Percentiles rank a stretch among this genome's conserved stretches.
phyloP scores from a whole-genome alignment of 1,139 yeast genomes.

The Debaryomyces psychrophilus region DNA sequence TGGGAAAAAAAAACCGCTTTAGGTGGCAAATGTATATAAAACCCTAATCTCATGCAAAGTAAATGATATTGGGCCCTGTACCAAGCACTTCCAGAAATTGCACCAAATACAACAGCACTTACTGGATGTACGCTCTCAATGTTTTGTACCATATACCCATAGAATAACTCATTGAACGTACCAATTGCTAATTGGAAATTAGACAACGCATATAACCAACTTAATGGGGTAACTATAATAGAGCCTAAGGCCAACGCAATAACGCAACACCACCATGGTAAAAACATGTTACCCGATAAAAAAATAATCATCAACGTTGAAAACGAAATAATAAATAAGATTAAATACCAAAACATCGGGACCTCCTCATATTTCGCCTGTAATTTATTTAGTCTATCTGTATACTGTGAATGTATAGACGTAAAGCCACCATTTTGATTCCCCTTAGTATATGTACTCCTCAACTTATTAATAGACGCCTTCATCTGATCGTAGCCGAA shows the following conservation, averaged over 20 bases:
- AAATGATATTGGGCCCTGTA: constrained; percentile 54
- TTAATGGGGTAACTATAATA: constrained; percentile 50
- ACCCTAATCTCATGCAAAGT: constrained; percentile 52
- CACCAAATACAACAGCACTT: constrained; percentile 52
- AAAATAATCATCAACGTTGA: constrained; percentile 37
- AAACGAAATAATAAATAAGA: constrained; percentile 39
- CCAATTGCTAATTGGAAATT: constrained; percentile 57
- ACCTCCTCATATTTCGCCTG: constrained; percentile 42
- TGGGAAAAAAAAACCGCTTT: constrained; percentile 50
- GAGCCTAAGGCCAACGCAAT: constrained; percentile 48
- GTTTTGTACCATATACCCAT: constrained; percentile 48
- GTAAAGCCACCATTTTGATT: constrained; percentile 9
- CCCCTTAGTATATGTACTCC: constrained; percentile 10
- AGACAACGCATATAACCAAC: constrained; percentile 54
- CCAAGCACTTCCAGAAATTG: constrained; percentile 58
- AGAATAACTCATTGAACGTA: constrained; percentile 52
- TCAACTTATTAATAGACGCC: constrained; percentile 15
- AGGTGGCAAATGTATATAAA: constrained; percentile 53
- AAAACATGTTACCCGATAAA: constrained; percentile 42
- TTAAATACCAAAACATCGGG: constrained; percentile 45
- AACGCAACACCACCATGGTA: constrained; percentile 54
- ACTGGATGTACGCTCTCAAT: constrained; percentile 43
- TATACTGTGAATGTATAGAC: constrained; percentile 16
- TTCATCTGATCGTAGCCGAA: constrained; percentile 34
- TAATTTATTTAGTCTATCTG: constrained; percentile 45